A percentile compares a stretch with the other conserved stretches of the same genome.
These are phyloP conservation scores for Fistulinella prunicolor DNA, from an alignment of 768 basidiomycete genomes.

Conservation along the genomic window DNA sequence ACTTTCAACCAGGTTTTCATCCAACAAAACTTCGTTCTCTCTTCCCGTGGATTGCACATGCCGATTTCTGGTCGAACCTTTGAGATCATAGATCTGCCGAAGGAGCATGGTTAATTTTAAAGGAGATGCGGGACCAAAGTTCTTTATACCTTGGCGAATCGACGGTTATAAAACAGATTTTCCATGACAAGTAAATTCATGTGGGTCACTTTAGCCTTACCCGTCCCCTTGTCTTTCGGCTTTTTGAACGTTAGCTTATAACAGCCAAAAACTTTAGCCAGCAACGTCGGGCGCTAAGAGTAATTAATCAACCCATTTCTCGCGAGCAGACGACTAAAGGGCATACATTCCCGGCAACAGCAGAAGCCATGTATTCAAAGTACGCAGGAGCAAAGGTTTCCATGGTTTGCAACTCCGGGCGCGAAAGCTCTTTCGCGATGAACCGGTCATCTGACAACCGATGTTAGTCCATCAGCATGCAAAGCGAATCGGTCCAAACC, in stretches of 20 bases:
- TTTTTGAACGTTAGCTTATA: conserved; percentile 92
- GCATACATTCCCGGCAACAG: conserved; percentile 78
- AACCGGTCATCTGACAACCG: conserved; percentile 82
- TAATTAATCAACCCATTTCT: conserved; percentile 5
- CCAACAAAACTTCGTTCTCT: conserved; percentile 90
- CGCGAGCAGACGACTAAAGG: background rate
- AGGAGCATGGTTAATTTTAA: background rate
- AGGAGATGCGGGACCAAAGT: background rate
- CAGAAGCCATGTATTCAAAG: conserved; percentile 97
- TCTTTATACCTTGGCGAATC: conserved; percentile 74
- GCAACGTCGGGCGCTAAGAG: conserved; percentile 79
- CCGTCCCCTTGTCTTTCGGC: conserved; percentile 58
- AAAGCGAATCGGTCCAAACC: conserved; percentile 44
- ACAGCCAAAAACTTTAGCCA: conserved; percentile 96
- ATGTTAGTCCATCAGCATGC: background rate
- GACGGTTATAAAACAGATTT: conserved; percentile 90
- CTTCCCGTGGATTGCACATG: conserved; percentile 88
- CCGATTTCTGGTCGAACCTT: conserved; percentile 92
- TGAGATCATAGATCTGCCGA: conserved; percentile 88
- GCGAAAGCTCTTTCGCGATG: conserved; percentile 95
- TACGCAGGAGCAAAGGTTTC: conserved; percentile 97
- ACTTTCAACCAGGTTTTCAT: conserved; percentile 96
- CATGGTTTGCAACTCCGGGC: conserved; percentile 89
- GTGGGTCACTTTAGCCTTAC: conserved; percentile 75
- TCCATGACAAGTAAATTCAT: conserved; percentile 99